Evolutionary conservation across 2,329 filamentous ascomycete species (phyloP).

Genomic region (Raffaelea albimanens): DNA sequence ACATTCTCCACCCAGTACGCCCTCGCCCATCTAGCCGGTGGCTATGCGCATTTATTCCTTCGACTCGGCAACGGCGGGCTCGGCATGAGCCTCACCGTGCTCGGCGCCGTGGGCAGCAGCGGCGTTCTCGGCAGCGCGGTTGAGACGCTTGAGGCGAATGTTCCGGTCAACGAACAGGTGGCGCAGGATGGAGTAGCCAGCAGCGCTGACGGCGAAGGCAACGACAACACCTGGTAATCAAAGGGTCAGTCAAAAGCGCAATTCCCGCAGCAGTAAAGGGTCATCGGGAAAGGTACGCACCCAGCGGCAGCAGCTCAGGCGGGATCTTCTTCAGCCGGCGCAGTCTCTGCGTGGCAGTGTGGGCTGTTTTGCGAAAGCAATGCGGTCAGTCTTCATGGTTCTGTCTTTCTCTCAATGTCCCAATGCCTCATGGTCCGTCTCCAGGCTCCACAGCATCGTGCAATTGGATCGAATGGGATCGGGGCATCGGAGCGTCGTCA

Average conservation of each 20-base stretch:
- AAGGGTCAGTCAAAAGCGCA: not conserved
- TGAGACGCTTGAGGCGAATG: slow-evolving; percentile 73
- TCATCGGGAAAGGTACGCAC: slow-evolving; percentile 52
- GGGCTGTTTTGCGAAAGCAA: not conserved
- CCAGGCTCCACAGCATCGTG: no score
- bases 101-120: slow-evolving; percentile 27
- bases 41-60: slow-evolving; percentile 2
- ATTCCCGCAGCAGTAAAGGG: no score
- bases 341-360: no score
- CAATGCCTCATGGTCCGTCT: no score
- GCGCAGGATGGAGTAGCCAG: slow-evolving; percentile 68
- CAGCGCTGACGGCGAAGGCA: slow-evolving; percentile 71
- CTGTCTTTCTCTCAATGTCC: no score
- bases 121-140: slow-evolving; percentile 33
- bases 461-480: no score
- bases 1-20: no score
- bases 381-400: not conserved
- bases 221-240: slow-evolving; percentile 66
- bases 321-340: slow-evolving; percentile 84
- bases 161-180: slow-evolving; percentile 89
- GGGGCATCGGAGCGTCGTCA: no score
- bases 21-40: no score
- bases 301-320: slow-evolving; percentile 87
- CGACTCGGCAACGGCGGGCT: slow-evolving; percentile 10
- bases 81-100: not conserved